Evolutionary conservation across 2,329 filamentous ascomycete genomes (phyloP), one percentile per base, ranked within the genome.

Genomic region (Colletotrichum sp.): DNA sequence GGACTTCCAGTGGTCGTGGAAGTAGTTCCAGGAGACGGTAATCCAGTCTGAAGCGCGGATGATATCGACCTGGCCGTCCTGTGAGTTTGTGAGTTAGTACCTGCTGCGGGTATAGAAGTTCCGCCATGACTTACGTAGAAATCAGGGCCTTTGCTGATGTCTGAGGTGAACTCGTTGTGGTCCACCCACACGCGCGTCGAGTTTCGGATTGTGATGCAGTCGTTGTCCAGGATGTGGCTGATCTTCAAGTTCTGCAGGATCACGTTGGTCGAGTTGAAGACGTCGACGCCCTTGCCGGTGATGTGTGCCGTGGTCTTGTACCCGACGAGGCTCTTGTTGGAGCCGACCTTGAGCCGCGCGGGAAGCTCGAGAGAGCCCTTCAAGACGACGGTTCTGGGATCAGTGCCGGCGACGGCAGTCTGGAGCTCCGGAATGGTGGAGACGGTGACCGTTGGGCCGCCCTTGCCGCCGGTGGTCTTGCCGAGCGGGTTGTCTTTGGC

Each of bases 11-110:
- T 74, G 76, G 77, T 88, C 84, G 75, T 89, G 87, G 83, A 88
- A 87, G 78, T 87, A 88, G 81, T 88, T 89, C 85, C 86, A 87
- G 0, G 84, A 87, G 4, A 88, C 81, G 1, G 87, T 89, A 73
- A 89, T 81, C 80, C 82, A 88, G 81, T 88, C 87, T 0, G 84
- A 85, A 4, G 82, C 86, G 5, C 84, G 84, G 63, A 86, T 84
- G 48, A 88, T 86, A 60, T 88, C 87, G 34, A 87, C 80, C 80
- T 87, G 86, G 10, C 87, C 87, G 67, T 89, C 87, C 82, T 86
- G 77, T n/a, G 0, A 18, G 1, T 4, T 4, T 6, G 3, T 12
- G 2, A 16, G 36, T 74, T 28, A 71, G 52, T 7, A 36, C 18
- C 4, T 3, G 13, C 24, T 48, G 4, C 7, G 9, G 36, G 13